These are phyloP conservation scores for Lepiota brunneoincarnata DNA, from an alignment of 768 basidiomycete genomes.

Conservation along the genomic window DNA sequence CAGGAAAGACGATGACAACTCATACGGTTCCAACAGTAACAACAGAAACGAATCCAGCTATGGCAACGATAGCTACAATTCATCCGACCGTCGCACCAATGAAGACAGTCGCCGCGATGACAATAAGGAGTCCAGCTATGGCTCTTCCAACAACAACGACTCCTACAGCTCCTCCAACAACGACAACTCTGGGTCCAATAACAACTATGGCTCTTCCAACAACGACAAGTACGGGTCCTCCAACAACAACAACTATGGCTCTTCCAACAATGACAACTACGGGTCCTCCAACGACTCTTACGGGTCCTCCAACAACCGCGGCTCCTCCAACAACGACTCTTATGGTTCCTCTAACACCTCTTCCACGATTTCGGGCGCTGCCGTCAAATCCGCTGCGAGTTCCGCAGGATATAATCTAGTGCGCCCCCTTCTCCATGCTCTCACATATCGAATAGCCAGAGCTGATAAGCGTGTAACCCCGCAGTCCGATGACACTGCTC, in stretches of 20 bases:
- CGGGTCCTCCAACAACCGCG: conserved; percentile 18
- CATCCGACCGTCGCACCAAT: not conserved
- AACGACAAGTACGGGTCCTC: conserved; percentile 14
- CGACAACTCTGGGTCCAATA: conserved; percentile 10
- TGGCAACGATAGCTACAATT: not conserved
- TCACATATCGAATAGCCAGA: not conserved
- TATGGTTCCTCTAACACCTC: conserved; percentile 3
- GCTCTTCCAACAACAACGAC: conserved; percentile 18
- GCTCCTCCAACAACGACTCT: conserved; percentile 13
- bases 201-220: conserved; percentile 11
- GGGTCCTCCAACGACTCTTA: conserved; percentile 14
- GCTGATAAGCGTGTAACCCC: not conserved
- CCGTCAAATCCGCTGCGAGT: conserved; percentile 10
- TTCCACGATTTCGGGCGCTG: not conserved
- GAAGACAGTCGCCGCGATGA: not conserved
- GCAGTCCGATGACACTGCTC: conserved; percentile 34
- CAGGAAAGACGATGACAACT: conserved; percentile 15
- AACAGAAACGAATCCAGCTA: not conserved
- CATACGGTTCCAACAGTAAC: conserved; percentile 21
- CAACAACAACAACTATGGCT: conserved; percentile 13
- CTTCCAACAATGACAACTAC: conserved; percentile 4
- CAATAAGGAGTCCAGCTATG: conserved; percentile 12
- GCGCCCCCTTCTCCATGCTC: not conserved
- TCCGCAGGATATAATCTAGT: conserved; percentile 12
- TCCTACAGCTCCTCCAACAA: conserved; percentile 19